phyloP scores from a whole-genome alignment of 2,329 filamentous ascomycete species.

The Chrysoporthe puriensis region DNA sequence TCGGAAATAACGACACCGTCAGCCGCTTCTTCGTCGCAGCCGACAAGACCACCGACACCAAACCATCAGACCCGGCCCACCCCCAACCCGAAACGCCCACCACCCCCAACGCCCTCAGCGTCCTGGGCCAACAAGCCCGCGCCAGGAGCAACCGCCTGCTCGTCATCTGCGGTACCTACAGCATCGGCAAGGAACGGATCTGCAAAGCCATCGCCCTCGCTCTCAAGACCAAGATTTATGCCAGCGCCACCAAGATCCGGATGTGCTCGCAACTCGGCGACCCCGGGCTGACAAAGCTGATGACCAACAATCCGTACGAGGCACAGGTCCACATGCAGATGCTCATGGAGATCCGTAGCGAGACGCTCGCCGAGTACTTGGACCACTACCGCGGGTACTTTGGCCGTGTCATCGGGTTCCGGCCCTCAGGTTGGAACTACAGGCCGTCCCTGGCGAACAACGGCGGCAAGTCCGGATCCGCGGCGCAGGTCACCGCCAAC shows the following conservation, averaged over 20 bases:
- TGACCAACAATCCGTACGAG: slow-evolving; percentile 79
- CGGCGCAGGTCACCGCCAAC: slow-evolving; percentile 59
- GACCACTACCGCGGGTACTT: slow-evolving; percentile 80
- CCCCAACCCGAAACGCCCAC: slow-evolving; percentile 16
- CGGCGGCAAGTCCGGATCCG: slow-evolving; percentile 30
- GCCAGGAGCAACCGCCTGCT: slow-evolving; percentile 68
- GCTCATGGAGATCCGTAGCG: slow-evolving; percentile 88
- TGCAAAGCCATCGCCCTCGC: slow-evolving; percentile 90
- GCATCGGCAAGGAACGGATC: slow-evolving; percentile 96
- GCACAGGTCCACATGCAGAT: slow-evolving; percentile 98
- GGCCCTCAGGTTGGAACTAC: slow-evolving; percentile 94
- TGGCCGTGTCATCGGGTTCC: slow-evolving; percentile 83
- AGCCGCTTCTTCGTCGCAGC: slow-evolving; percentile 54
- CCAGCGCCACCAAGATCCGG: slow-evolving; percentile 78
- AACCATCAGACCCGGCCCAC: slow-evolving; percentile 31
- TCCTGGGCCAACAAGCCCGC: slow-evolving; percentile 29
- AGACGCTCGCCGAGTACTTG: slow-evolving; percentile 89
- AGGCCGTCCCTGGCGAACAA: slow-evolving; percentile 67
- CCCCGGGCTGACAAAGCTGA: slow-evolving; percentile 72
- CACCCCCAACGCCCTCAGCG: slow-evolving; percentile 33
- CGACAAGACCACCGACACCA: slow-evolving; percentile 33
- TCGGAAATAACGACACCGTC: slow-evolving; percentile 48
- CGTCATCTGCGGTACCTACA: slow-evolving; percentile 94
- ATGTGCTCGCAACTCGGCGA: slow-evolving; percentile 87
- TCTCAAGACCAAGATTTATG: slow-evolving; percentile 86